Evolutionary conservation across 139 green algal species (phyloP), one percentile per base, ranked within the genome.

Genomic region (Raphidocelis subcapitata): DNA sequence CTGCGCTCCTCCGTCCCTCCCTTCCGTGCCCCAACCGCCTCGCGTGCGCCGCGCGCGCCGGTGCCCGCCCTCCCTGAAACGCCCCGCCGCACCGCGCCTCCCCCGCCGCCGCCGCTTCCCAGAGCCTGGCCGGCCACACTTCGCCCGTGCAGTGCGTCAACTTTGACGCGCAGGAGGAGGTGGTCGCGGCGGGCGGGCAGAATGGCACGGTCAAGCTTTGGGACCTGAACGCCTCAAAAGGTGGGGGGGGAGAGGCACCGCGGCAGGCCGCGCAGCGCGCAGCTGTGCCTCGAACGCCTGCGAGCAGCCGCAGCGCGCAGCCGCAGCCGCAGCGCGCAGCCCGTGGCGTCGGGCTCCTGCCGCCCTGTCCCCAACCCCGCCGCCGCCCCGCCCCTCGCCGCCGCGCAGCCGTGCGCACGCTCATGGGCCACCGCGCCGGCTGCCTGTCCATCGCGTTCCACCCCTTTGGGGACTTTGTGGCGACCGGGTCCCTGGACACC

Each of bases 181-280:
- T 89, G 24, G 88, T 95, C 14, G 85, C 86, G 51, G 87, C 91
- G 16, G 91, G 91, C 2, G 83, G 80, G 31, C 26, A 75, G 1
- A 85, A 83, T 44, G 90, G 90, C 18, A 89, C 81, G 44, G 74
- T 97, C 63, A 95, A 93, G 70, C 33, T 97, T 0, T 97, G 90
- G 81, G 91, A 95, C 72, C 65, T 97, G 47, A 81, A 93, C 51
- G 68, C 89, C 44, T 84, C 81, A 31, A 92, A 87, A 79, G 83
- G 85, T 89, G 32, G 35, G 72, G 60, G 59, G 63, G n/a, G n/a
- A n/a, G n/a, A n/a, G n/a, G n/a, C n/a, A n/a, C n/a, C n/a, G n/a
- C n/a, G n/a, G n/a, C n/a, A n/a, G n/a, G n/a, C n/a, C n/a, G n/a
- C n/a, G n/a, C n/a, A n/a, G n/a, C n/a, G n/a, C n/a, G n/a, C n/a